Conservation (phyloP, 441 rosid genomes). For the Bruguiera hainesii region DNA sequence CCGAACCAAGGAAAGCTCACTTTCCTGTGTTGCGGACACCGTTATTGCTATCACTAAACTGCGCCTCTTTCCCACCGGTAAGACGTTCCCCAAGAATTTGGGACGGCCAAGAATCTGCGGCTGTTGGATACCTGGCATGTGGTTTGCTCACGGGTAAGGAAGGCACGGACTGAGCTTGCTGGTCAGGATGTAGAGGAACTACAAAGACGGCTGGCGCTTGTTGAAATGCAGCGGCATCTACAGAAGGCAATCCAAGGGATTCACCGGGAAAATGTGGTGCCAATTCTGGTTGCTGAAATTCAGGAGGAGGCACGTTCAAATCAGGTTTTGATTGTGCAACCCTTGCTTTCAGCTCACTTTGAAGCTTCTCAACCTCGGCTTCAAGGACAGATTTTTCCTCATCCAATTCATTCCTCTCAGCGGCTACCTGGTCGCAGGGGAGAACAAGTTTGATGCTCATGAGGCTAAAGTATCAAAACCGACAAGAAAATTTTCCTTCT, state of each 20-base stretch:
- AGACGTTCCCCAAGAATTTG: conserved; percentile 57
- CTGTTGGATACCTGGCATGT: conserved; percentile 75
- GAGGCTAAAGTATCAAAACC: background rate
- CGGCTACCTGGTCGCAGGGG: conserved; percentile 45
- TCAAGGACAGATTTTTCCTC: conserved; percentile 72
- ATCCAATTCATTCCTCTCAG: conserved; percentile 74
- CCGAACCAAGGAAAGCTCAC: conserved; percentile 21
- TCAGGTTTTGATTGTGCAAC: conserved; percentile 46
- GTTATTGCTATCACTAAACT: conserved; percentile 13
- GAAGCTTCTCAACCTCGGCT: conserved; percentile 54
- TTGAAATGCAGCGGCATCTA: conserved; percentile 34
- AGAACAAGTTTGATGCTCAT: background rate
- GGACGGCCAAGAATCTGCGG: conserved; percentile 77
- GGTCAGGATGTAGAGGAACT: conserved; percentile 57
- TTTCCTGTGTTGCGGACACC: conserved; percentile 17
- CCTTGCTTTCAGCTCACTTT: conserved; percentile 48
- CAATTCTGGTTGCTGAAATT: conserved; percentile 37
- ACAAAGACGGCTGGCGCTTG: conserved; percentile 56
- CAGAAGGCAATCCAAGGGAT: conserved; percentile 26
- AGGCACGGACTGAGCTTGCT: conserved; percentile 33
- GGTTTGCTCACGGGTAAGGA: conserved; percentile 69
- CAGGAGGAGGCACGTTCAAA: conserved; percentile 47
- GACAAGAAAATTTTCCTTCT: background rate
- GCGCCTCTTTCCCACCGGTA: conserved; percentile 30
- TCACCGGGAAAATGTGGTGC: conserved; percentile 32